phyloP scores from a whole-genome alignment of 1,284 basidiomycete species.

The Cystobasidium sp. region DNA sequence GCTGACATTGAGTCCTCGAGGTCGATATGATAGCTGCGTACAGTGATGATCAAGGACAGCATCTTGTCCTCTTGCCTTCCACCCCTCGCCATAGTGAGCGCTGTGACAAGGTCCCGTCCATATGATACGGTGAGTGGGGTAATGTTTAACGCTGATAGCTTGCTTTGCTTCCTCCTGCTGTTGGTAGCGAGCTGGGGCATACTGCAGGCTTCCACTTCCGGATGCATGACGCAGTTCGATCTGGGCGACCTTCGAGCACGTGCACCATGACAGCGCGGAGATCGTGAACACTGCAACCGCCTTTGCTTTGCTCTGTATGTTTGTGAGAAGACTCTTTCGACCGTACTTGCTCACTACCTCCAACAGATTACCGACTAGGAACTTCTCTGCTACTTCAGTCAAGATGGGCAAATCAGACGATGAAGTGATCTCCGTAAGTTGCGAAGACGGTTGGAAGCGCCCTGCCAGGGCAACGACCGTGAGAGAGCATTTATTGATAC shows the following conservation, averaged over 20 bases:
- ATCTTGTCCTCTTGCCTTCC: too few relatives aligned
- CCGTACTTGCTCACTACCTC: not conserved
- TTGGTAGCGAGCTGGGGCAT: too few relatives aligned
- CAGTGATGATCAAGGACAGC: too few relatives aligned
- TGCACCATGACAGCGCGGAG: not conserved
- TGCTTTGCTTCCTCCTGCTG: too few relatives aligned
- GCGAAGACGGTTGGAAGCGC: too few relatives aligned
- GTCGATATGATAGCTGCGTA: too few relatives aligned
- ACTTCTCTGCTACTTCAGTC: not conserved
- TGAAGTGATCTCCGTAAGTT: conserved; percentile 28
- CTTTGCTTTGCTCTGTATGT: not conserved
- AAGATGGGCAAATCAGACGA: conserved; percentile 40
- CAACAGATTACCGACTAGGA: not conserved
- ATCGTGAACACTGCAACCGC: not conserved
- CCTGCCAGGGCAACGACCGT: not conserved
- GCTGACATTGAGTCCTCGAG: too few relatives aligned
- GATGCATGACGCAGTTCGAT: not conserved
- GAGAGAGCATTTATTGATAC: not conserved
- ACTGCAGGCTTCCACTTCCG: too few relatives aligned
- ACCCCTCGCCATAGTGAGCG: too few relatives aligned
- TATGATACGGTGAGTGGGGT: too few relatives aligned
- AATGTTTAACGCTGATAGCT: too few relatives aligned
- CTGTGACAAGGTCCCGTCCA: too few relatives aligned
- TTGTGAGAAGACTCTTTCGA: conserved; percentile 21
- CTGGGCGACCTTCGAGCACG: not conserved